Base-by-base conservation (phyloP, 2,329 filamentous ascomycete genomes). In the Juglanconis sp. region DNA sequence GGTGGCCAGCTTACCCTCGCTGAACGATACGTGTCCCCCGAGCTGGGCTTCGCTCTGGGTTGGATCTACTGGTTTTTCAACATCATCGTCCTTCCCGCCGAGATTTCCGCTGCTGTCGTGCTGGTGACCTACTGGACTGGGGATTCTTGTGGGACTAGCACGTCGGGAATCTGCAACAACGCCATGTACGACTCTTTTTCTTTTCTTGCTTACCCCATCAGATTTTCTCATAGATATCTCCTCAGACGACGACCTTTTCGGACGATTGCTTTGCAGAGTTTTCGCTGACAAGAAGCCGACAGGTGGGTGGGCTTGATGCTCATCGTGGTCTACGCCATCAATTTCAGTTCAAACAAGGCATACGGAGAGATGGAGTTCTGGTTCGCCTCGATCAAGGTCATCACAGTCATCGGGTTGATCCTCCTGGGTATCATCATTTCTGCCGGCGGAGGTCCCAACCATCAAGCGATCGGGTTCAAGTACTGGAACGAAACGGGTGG, bases 291-390 rank as follows among this genome's bases (percentile, higher is more conserved):
- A 48, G 4, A 11, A n/a, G 3, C 24, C 31, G 46, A 9, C 46
- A 48, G 46, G 46, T 55, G 53, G 53, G 42, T 55, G 4, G 42
- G 40, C 2, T 5, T 50, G 4, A 42, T 57, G 40, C 5, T 40
- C 31, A 31, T 57, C 15, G 55, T 44, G 13, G 48, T 57, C 30
- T 52, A 50, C 31, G 77, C 78, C 1, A 70, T 88, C 68, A 92
- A 93, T 73, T 85, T 90, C 70, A 72, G 92, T 40, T 88, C 89
- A 2, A 85, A 93, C 49, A 82, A 83, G 54, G 85, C 86, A 65
- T 93, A 91, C 65, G 90, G 89, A 44, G 88, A 93, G 69, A 78
- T 91, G 34, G 91, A 94, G 71, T 91, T 92, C 74, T 92, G 87
- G 83, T 86, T 93, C 66, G 87, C 88, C 5, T 84, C 80, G 60